phyloP scores from a whole-genome alignment of 345 rosid species.

The Populus alba region DNA sequence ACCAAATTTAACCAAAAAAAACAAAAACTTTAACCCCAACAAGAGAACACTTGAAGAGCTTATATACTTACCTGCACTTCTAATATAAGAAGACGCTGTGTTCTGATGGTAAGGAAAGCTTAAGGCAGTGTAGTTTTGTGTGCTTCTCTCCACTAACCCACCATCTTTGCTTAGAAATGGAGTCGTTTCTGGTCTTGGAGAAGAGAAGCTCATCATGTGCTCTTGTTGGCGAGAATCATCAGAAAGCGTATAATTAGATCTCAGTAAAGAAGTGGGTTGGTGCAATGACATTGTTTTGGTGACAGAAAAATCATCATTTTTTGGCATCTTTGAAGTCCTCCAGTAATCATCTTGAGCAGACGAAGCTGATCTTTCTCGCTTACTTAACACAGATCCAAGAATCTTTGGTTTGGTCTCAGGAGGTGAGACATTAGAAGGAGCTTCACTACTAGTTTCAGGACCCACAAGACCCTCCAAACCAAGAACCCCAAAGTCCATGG shows the following conservation, averaged over 20 bases:
- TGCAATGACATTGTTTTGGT: conserved; percentile 47
- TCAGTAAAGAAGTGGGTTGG: conserved; percentile 38
- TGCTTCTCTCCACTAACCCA: background rate
- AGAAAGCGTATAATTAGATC: conserved; percentile 47
- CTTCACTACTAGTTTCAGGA: conserved; percentile 17
- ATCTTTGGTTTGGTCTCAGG: conserved; percentile 23
- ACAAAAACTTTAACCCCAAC: background rate
- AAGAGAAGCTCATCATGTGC: conserved; percentile 60
- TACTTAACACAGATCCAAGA: conserved; percentile 39
- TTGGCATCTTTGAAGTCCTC: conserved; percentile 37
- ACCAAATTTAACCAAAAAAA: background rate
- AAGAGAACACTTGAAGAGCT: background rate
- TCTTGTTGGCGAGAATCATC: conserved; percentile 33
- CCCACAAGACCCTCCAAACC: conserved; percentile 41
- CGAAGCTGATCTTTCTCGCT: conserved; percentile 31
- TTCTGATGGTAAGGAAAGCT: conserved; percentile 32
- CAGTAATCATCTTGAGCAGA: conserved; percentile 42
- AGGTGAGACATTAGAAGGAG: conserved; percentile 25
- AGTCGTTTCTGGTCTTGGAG: conserved; percentile 38
- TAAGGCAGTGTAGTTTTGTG: conserved; percentile 4
- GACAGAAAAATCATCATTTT: conserved; percentile 34
- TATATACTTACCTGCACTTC: conserved; percentile 39
- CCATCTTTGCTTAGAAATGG: conserved; percentile 26
- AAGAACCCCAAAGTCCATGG: conserved; percentile 53
- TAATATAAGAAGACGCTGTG: conserved; percentile 21